Conservation (phyloP, 2,329 filamentous ascomycete species). For the Beauveria varroae region DNA sequence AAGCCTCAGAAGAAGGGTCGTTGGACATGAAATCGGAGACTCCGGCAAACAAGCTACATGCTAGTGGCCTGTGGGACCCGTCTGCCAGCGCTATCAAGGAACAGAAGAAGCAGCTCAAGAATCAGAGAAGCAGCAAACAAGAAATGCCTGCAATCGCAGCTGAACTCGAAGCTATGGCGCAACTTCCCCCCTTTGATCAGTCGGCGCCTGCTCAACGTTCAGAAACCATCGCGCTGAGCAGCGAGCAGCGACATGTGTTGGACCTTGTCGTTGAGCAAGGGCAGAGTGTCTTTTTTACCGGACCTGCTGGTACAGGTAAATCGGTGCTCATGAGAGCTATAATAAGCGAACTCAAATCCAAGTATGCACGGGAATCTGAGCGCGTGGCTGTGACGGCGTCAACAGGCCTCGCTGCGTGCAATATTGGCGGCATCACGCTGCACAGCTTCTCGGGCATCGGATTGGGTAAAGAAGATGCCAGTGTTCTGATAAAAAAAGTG, state of each 20-base stretch:
- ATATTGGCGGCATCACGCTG: slow-evolving; percentile 89
- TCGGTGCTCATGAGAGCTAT: slow-evolving; percentile 92
- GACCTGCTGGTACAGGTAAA: slow-evolving; percentile 93
- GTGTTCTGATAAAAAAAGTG: slow-evolving; percentile 81
- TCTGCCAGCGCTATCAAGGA: slow-evolving; percentile 69
- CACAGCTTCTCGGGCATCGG: slow-evolving; percentile 97
- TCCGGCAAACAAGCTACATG: slow-evolving; percentile 19
- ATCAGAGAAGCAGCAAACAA: slow-evolving; percentile 29
- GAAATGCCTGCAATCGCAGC: slow-evolving; percentile 33
- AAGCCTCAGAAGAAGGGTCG: slow-evolving; percentile 27
- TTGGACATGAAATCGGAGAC: slow-evolving; percentile 20
- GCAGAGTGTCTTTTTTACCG: slow-evolving; percentile 95
- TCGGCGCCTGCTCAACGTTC: slow-evolving; percentile 32
- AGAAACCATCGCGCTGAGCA: slow-evolving; percentile 62
- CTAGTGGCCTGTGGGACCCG: slow-evolving; percentile 55
- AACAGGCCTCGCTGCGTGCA: slow-evolving; percentile 91
- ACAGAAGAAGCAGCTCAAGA: slow-evolving; percentile 67
- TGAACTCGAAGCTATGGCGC: slow-evolving; percentile 27
- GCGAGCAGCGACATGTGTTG: slow-evolving; percentile 78
- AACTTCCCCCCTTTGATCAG: slow-evolving; percentile 22
- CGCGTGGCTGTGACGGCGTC: slow-evolving; percentile 90
- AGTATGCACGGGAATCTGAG: slow-evolving; percentile 69
- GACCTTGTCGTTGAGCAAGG: slow-evolving; percentile 71
- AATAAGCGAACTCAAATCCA: slow-evolving; percentile 70
- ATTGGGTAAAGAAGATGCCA: slow-evolving; percentile 79